Conservation (phyloP, 2,329 filamentous ascomycete species). For the Apiospora marii region DNA sequence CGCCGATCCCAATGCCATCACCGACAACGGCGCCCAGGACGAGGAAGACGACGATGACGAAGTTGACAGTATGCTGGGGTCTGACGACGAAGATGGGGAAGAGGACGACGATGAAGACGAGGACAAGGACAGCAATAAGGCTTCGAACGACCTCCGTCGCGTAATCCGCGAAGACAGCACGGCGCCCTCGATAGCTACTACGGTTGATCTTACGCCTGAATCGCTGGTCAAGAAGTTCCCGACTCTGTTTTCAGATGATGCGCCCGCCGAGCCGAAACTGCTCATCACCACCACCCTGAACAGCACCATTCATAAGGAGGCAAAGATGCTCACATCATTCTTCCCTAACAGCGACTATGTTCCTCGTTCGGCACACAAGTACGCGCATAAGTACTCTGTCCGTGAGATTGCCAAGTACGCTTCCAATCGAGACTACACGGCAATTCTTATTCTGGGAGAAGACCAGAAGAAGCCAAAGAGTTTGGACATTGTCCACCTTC, state of each 20-base stretch:
- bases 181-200: slow-evolving; percentile 67
- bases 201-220: slow-evolving; percentile 68
- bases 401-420: slow-evolving; percentile 91
- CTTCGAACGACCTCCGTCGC: slow-evolving; percentile 55
- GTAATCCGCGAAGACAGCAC: slow-evolving; percentile 57
- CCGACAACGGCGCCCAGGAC: slow-evolving; percentile 47
- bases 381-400: slow-evolving; percentile 89
- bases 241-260: slow-evolving; percentile 66
- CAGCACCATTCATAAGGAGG: slow-evolving; percentile 85
- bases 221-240: slow-evolving; percentile 69
- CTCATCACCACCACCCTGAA: slow-evolving; percentile 92
- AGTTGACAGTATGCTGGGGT: slow-evolving; percentile 82
- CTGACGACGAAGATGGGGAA: slow-evolving; percentile 62
- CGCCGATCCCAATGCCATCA: slow-evolving; percentile 49
- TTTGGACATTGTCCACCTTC: slow-evolving; percentile 84
- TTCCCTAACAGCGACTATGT: slow-evolving; percentile 92
- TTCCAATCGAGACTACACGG: slow-evolving; percentile 80
- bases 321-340: slow-evolving; percentile 76
- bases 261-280: slow-evolving; percentile 76
- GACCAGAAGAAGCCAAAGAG: slow-evolving; percentile 86
- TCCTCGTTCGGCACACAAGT: slow-evolving; percentile 81
- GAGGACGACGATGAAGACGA: slow-evolving; percentile 52
- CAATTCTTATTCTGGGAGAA: slow-evolving; percentile 86
- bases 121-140: slow-evolving; percentile 41
- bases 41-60: slow-evolving; percentile 62